These are phyloP conservation scores for Stachybotrys echinatus DNA, from an alignment of 2,329 filamentous ascomycete genomes.

Conservation along the genomic window DNA sequence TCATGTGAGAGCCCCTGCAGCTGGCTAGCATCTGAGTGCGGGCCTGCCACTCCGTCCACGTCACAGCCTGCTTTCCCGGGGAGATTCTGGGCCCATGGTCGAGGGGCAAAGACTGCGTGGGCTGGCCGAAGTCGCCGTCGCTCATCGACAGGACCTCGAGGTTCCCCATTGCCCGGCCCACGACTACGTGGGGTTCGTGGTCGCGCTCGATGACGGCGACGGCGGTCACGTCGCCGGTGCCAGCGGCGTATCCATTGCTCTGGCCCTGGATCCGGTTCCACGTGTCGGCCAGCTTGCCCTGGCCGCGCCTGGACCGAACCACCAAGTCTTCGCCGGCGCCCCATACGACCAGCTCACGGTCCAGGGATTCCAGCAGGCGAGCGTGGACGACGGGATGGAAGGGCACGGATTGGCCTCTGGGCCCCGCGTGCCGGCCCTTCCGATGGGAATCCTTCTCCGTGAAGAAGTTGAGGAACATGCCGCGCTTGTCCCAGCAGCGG, in stretches of 20 bases:
- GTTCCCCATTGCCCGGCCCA: constrained; percentile 45
- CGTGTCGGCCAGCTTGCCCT: constrained; percentile 10
- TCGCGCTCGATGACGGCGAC: constrained; percentile 36
- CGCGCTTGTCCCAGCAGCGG: constrained; percentile 47
- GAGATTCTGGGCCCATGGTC: constrained; percentile 15
- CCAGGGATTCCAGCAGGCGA: constrained; percentile 24
- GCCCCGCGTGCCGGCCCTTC: constrained; percentile 8
- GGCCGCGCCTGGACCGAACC: constrained; percentile 29
- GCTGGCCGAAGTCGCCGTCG: constrained; percentile 20
- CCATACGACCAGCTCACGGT: constrained; percentile 42
- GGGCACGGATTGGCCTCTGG: constrained; percentile 25
- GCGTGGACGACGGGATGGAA: constrained; percentile 47
- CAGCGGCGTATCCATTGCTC: constrained; percentile 31
- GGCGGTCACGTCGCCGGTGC: constrained; percentile 44
- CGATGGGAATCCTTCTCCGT: constrained; percentile 12
- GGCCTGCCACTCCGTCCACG: constrained; percentile 26
- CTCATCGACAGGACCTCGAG: constrained; percentile 37
- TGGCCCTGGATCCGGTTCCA: constrained; percentile 36
- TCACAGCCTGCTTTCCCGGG: constrained; percentile 23
- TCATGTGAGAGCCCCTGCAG: constrained; percentile 22
- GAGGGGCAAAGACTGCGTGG: constrained; percentile 14
- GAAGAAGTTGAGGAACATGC: constrained; percentile 29
- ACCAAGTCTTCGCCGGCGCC: constrained; percentile 48
- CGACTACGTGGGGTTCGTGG: constrained; percentile 29
- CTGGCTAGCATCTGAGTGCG: constrained; percentile 21